Evolutionary conservation across 805 yeast species (phyloP).

Genomic region (Candida ovalis): DNA sequence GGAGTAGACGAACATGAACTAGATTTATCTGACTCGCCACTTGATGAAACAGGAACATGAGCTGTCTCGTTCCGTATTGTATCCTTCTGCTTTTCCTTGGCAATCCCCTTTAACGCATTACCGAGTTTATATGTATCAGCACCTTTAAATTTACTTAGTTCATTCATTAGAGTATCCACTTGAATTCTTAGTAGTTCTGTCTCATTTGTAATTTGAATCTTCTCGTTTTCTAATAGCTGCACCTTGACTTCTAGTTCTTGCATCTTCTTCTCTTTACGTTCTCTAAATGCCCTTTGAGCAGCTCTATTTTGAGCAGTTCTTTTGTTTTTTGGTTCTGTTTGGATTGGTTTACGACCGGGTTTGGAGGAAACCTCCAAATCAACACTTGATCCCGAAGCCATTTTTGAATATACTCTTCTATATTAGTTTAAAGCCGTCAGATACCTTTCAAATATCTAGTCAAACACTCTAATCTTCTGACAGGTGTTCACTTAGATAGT

Average conservation of each 20-base stretch:
- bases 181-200: constrained; percentile 71
- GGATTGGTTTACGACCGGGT: constrained; percentile 80
- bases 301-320: constrained; percentile 97
- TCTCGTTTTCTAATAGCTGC: constrained; percentile 63
- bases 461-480: no score
- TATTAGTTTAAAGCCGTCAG: no score
- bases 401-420: not conserved
- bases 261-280: constrained; percentile 85
- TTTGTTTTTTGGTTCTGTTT: constrained; percentile 72
- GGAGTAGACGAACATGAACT: constrained; percentile 15
- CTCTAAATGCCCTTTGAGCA: constrained; percentile 97
- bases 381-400: not conserved
- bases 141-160: constrained; percentile 38
- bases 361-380: constrained; percentile 28
- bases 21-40: constrained; percentile 18
- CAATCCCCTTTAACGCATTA: not conserved
- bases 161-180: constrained; percentile 68
- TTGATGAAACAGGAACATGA: constrained; percentile 2
- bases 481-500: not conserved
- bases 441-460: no score
- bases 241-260: constrained; percentile 82
- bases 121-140: constrained; percentile 7
- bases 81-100: not conserved
- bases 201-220: constrained; percentile 64
- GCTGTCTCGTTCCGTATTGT: not conserved